Evolutionary conservation across 2,329 filamentous ascomycete species (phyloP).

Genomic region (Hypoxylon rubiginosum): DNA sequence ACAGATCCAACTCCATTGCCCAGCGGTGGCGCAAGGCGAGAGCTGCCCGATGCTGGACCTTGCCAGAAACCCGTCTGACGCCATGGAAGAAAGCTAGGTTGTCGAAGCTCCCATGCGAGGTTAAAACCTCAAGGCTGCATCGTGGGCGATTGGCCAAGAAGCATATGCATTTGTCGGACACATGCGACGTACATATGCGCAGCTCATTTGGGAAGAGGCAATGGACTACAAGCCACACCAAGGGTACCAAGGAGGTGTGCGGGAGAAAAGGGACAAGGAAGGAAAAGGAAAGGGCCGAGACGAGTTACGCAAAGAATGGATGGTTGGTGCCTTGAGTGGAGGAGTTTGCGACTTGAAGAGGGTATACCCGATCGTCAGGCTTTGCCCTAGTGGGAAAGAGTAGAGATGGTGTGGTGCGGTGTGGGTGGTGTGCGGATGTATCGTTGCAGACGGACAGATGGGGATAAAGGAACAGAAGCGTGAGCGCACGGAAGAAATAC

Average conservation of each 20-base stretch:
- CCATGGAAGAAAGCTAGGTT: conserved; percentile 45
- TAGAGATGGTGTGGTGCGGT: conserved; percentile 44
- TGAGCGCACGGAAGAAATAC: conserved; percentile 42
- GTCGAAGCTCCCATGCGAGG: conserved; percentile 43
- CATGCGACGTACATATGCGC: conserved; percentile 48
- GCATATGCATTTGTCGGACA: conserved; percentile 48
- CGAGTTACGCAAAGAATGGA: conserved; percentile 50
- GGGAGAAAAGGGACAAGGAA: conserved; percentile 50
- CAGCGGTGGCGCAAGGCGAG: conserved; percentile 53
- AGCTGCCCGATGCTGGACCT: conserved; percentile 48
- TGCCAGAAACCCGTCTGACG: conserved; percentile 41
- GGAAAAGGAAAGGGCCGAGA: conserved; percentile 53
- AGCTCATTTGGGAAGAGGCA: conserved; percentile 47
- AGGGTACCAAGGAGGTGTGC: conserved; percentile 47
- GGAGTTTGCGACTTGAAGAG: conserved; percentile 52
- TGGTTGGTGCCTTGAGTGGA: conserved; percentile 49
- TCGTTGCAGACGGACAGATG: conserved; percentile 53
- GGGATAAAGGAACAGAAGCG: conserved; percentile 44
- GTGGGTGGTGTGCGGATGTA: conserved; percentile 52
- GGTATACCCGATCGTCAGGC: conserved; percentile 51
- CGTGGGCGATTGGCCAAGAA: conserved; percentile 46
- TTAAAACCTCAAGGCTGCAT: conserved; percentile 47
- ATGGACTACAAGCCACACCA: conserved; percentile 49
- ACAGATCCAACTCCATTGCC: conserved; percentile 50
- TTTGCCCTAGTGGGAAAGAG: conserved; percentile 47